phyloP scores from a whole-genome alignment of 768 basidiomycete genomes.

The Daedaleopsis nitida region DNA sequence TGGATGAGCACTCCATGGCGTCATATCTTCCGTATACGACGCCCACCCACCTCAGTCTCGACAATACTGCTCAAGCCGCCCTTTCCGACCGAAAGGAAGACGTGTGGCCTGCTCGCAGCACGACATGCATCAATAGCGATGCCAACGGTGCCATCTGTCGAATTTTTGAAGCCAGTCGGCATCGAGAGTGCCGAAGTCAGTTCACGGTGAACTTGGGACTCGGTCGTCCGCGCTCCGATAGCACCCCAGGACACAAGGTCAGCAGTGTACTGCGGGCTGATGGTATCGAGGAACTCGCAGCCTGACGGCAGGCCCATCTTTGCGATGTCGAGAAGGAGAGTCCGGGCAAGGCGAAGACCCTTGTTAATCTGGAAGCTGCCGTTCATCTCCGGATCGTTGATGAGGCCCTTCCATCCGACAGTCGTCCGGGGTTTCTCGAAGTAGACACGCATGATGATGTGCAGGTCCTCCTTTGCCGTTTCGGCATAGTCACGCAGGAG shows the following conservation, averaged over 20 bases:
- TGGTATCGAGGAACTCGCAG: slow-evolving; percentile 93
- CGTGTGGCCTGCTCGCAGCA: slow-evolving; percentile 87
- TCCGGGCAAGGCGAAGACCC: slow-evolving; percentile 86
- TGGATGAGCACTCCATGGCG: neutral
- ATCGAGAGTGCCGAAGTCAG: slow-evolving; percentile 86
- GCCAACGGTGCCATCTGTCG: slow-evolving; percentile 89
- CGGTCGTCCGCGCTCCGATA: slow-evolving; percentile 91
- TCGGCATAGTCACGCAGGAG: slow-evolving; percentile 82
- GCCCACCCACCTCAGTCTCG: slow-evolving; percentile 82
- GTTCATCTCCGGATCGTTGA: slow-evolving; percentile 97
- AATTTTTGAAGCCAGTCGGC: slow-evolving; percentile 99
- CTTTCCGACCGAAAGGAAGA: slow-evolving; percentile 96
- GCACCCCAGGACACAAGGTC: slow-evolving; percentile 96
- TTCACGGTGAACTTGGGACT: slow-evolving; percentile 92
- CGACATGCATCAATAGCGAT: slow-evolving; percentile 96
- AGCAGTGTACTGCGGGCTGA: slow-evolving; percentile 86
- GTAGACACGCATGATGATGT: slow-evolving; percentile 98
- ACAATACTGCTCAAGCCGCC: slow-evolving; percentile 94
- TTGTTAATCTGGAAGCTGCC: slow-evolving; percentile 95
- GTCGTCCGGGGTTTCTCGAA: slow-evolving; percentile 97
- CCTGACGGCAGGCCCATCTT: slow-evolving; percentile 91
- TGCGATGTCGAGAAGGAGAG: slow-evolving; percentile 84
- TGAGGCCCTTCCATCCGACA: slow-evolving; percentile 98
- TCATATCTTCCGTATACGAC: neutral
- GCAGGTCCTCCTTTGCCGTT: slow-evolving; percentile 76